Conservation (phyloP, 2,329 filamentous ascomycete genomes). For the Lachnellula hyalina region DNA sequence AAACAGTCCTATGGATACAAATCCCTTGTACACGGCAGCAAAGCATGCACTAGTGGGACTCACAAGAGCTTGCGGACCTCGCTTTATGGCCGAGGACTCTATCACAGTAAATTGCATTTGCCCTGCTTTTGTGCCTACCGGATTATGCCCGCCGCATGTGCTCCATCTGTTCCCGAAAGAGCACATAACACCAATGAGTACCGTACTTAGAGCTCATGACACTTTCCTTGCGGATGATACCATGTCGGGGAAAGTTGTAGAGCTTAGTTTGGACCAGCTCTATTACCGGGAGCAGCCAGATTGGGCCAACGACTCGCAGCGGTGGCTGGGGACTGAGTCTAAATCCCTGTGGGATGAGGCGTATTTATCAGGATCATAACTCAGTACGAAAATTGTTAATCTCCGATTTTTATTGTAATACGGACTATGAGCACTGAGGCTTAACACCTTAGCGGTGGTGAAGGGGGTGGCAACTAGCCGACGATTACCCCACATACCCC, state of each 20-base stretch:
- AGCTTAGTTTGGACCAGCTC: slow-evolving; percentile 36
- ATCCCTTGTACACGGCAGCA: slow-evolving; percentile 18
- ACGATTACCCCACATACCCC: background rate
- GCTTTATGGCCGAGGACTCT: slow-evolving; percentile 26
- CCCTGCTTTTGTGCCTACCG: slow-evolving; percentile 33
- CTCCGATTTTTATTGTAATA: too few species aligned
- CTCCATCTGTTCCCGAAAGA: slow-evolving; percentile 28
- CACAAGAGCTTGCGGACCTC: slow-evolving; percentile 27
- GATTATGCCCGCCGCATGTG: slow-evolving; percentile 28
- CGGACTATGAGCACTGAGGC: too few species aligned
- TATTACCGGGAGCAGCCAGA: slow-evolving; percentile 36
- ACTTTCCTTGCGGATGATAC: slow-evolving; percentile 30
- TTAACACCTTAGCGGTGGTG: too few species aligned
- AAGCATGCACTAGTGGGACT: slow-evolving; percentile 29
- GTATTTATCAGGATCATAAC: background rate
- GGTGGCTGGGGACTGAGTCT: slow-evolving; percentile 24
- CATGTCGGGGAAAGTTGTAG: slow-evolving; percentile 36
- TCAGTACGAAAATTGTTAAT: too few species aligned
- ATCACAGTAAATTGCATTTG: slow-evolving; percentile 35
- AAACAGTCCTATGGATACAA: slow-evolving; percentile 8
- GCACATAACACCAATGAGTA: slow-evolving; percentile 33
- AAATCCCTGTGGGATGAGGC: background rate
- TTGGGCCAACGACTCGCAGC: slow-evolving; percentile 37
- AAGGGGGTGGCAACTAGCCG: too few species aligned
- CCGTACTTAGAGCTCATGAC: slow-evolving; percentile 32